Conservation (phyloP, 352 stramenopile genomes). For the Phytopythium vexans region DNA sequence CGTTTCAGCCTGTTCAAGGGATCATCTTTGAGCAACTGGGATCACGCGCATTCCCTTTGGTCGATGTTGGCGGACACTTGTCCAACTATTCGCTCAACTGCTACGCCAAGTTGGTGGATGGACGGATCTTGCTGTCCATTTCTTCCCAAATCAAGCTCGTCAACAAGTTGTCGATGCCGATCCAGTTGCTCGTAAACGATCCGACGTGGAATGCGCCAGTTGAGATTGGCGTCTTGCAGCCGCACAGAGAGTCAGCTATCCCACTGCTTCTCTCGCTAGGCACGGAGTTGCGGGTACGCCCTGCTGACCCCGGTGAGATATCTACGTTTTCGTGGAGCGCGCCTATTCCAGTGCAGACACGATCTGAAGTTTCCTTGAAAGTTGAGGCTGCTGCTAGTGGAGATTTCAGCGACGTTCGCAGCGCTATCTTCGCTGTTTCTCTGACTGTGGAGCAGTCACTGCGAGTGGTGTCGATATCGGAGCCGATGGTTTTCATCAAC, state of each 20-base stretch:
- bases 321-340: conserved; percentile 61
- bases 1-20: conserved; percentile 71
- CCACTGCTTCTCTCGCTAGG: conserved; percentile 66
- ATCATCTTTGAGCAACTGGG: conserved; percentile 81
- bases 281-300: conserved; percentile 65
- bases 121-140: conserved; percentile 71
- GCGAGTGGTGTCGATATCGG: conserved; percentile 53
- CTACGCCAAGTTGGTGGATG: conserved; percentile 67
- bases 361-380: conserved; percentile 49
- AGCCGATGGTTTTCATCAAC: conserved; percentile 77
- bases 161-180: conserved; percentile 59
- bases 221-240: conserved; percentile 61
- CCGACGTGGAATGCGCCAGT: conserved; percentile 70
- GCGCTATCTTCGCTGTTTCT: conserved; percentile 63
- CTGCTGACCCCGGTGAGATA: conserved; percentile 6
- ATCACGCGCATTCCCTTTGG: conserved; percentile 55
- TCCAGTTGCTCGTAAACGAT: conserved; percentile 81
- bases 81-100: conserved; percentile 63
- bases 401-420: conserved; percentile 12
- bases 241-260: conserved; percentile 58
- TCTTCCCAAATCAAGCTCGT: conserved; percentile 80
- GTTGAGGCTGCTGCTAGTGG: conserved; percentile 50
- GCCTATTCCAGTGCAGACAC: conserved; percentile 73
- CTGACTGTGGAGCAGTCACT: conserved; percentile 68
- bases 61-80: conserved; percentile 43